Conservation (phyloP, 176 grass and related monocot genomes). For the Bromus sterilis region DNA sequence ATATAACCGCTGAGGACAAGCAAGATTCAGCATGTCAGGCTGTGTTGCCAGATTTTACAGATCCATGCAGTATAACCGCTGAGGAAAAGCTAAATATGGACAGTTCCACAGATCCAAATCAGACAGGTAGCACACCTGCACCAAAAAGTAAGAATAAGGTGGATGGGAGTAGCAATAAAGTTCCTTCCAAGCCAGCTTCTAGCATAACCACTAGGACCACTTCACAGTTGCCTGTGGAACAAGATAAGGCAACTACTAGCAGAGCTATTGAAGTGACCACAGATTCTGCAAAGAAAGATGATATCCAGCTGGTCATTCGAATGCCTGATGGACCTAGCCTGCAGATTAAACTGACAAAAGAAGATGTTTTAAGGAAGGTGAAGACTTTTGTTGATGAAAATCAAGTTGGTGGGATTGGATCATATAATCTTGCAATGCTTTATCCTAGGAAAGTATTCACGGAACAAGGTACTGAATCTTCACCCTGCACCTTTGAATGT, state of each 20-base stretch:
- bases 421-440: constrained; percentile 80
- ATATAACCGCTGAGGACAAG: constrained; percentile 27
- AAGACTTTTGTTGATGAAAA: constrained; percentile 79
- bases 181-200: constrained; percentile 5
- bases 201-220: constrained; percentile 6
- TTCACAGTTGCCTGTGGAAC: constrained; percentile 12
- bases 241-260: constrained; percentile 27
- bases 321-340: constrained; percentile 76
- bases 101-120: constrained; percentile 19
- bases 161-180: not conserved
- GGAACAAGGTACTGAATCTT: constrained; percentile 54
- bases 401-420: constrained; percentile 16
- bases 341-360: constrained; percentile 68
- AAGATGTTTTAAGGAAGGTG: constrained; percentile 60
- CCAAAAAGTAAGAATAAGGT: constrained; percentile 11
- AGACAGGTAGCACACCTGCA: not conserved
- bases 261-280: not conserved
- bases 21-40: constrained; percentile 23
- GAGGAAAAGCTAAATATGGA: constrained; percentile 1
- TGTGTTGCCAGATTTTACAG: constrained; percentile 14
- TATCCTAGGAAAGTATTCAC: constrained; percentile 85
- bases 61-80: no score
- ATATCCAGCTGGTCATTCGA: constrained; percentile 71
- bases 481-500: not conserved
- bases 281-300: constrained; percentile 44